These are phyloP conservation scores for Pulicaria dysenterica DNA, from an alignment of 129 eudicot genomes.

Conservation along the genomic window DNA sequence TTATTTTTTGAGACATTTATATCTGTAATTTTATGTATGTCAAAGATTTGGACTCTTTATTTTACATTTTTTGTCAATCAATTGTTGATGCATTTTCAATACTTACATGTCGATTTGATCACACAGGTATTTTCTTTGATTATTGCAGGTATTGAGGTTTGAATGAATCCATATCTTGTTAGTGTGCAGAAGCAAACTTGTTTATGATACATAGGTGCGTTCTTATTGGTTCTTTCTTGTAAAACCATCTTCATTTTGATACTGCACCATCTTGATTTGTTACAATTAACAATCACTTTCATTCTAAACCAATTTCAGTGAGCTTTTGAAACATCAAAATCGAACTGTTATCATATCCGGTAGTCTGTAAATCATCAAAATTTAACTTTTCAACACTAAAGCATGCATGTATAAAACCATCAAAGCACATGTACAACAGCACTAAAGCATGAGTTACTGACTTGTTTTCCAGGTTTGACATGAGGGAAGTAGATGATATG, in stretches of 20 bases:
- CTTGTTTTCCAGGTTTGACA: neutral
- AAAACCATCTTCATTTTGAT: neutral
- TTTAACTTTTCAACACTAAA: too few species aligned
- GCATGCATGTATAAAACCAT: neutral
- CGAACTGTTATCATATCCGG: too few species aligned
- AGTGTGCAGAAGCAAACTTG: neutral
- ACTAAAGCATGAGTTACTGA: too few species aligned
- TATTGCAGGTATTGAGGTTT: constrained; percentile 29
- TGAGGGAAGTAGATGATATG: constrained; percentile 9
- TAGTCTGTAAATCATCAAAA: neutral
- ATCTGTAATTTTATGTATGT: too few species aligned
- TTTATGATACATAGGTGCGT: constrained; percentile 10
- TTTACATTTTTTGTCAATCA: neutral
- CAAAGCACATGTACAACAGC: neutral
- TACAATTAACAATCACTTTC: neutral
- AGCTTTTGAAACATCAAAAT: too few species aligned
- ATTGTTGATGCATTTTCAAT: too few species aligned
- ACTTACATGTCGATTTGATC: neutral
- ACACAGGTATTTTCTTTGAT: neutral
- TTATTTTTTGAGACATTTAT: too few species aligned
- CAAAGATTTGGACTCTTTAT: neutral
- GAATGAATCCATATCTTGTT: constrained; percentile 2
- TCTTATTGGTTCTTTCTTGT: neutral
- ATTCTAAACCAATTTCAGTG: neutral
- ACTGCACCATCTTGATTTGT: neutral